These are phyloP conservation scores for Chamaecyparis obtusa DNA, from an alignment of 75 land plant genomes.

Conservation along the genomic window DNA sequence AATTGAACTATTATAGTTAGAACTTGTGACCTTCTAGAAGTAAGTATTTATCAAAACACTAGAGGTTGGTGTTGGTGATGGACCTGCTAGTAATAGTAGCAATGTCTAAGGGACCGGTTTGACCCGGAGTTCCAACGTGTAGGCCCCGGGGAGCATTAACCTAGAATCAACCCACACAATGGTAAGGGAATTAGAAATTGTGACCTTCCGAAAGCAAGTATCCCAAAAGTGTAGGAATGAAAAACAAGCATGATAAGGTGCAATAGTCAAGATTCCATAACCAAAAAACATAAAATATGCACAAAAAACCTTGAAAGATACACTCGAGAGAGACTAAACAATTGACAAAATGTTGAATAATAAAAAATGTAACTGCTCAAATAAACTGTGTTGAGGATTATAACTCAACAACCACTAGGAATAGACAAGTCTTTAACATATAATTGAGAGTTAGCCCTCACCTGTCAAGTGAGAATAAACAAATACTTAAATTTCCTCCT, in stretches of 20 bases:
- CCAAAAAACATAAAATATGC: neutral
- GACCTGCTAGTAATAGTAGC: no score
- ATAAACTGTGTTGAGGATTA: neutral
- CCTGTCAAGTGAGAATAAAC: conserved; percentile 84
- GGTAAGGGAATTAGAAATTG: neutral
- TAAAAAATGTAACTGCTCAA: neutral
- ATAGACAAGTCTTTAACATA: neutral
- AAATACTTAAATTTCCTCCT: conserved; percentile 21
- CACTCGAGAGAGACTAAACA: neutral
- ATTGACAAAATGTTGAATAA: conserved; percentile 2
- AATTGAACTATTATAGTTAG: conserved; percentile 53
- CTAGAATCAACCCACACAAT: neutral
- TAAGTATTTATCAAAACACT: no score
- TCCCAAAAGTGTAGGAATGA: neutral
- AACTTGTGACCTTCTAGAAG: no score
- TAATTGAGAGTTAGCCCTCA: conserved; percentile 14
- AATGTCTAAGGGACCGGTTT: no score
- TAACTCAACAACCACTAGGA: neutral
- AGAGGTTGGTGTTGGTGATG: no score
- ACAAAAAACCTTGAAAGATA: neutral
- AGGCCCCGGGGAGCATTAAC: no score
- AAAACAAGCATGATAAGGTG: neutral
- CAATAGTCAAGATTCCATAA: neutral
- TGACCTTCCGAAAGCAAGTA: conserved; percentile 93
- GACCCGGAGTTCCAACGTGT: no score